Conservation (phyloP, 164 flowering plant species). For the Echeveria elegans region DNA sequence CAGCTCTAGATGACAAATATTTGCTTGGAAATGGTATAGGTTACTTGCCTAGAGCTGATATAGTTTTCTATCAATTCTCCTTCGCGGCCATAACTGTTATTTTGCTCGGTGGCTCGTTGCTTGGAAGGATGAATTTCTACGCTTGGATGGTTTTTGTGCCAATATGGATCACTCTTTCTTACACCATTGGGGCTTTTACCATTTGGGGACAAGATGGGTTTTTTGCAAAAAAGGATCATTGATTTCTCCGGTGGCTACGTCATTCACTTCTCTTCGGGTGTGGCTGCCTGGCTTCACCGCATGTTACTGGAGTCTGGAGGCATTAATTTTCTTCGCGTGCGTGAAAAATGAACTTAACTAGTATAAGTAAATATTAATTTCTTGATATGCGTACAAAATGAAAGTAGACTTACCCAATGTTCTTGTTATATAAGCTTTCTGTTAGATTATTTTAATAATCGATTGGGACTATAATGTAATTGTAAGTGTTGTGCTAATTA, state of each 20-base stretch:
- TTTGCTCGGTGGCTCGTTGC: constrained; percentile 1
- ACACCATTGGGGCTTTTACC: constrained; percentile 6
- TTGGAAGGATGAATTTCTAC: constrained; percentile 6
- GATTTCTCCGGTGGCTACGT: constrained; percentile 24
- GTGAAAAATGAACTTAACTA: too few relatives aligned
- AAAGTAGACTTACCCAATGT: too few relatives aligned
- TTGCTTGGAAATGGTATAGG: constrained; percentile 17
- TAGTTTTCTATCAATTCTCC: constrained; percentile 42
- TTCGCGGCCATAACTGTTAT: constrained; percentile 54
- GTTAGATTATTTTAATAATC: too few relatives aligned
- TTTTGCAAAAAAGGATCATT: not conserved
- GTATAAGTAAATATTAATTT: too few relatives aligned
- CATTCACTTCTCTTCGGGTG: constrained; percentile 29
- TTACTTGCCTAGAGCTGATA: constrained; percentile 33
- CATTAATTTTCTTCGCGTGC: too few relatives aligned
- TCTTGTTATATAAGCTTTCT: too few relatives aligned
- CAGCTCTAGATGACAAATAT: constrained; percentile 19
- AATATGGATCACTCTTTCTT: constrained; percentile 5
- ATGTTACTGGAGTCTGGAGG: not conserved
- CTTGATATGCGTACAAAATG: too few relatives aligned
- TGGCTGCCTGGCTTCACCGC: constrained; percentile 9
- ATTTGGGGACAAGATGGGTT: not conserved
- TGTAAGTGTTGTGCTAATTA: too few relatives aligned
- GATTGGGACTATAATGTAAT: too few relatives aligned
- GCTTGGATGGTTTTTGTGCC: constrained; percentile 9